Conservation (phyloP, 306 rosid species). For the Vigna reflexopilosa region DNA sequence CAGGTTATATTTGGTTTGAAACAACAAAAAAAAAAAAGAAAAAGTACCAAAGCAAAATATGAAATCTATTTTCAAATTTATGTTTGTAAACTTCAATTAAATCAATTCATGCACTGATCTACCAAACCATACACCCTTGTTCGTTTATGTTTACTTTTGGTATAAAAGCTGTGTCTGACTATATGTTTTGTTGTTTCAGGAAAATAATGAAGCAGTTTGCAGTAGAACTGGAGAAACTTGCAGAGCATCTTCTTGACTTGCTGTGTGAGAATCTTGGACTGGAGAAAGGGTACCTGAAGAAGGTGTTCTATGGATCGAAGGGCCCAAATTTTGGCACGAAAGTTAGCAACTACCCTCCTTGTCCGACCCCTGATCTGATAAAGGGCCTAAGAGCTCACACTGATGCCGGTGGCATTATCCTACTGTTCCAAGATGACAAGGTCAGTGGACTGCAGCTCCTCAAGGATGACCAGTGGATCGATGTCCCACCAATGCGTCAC, state of each 20-base stretch:
- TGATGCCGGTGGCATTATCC: conserved; percentile 95
- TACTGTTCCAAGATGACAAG: conserved; percentile 94
- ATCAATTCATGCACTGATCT: not conserved
- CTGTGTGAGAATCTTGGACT: conserved; percentile 91
- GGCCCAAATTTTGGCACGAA: conserved; percentile 95
- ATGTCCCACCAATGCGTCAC: conserved; percentile 96
- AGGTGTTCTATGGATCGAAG: conserved; percentile 75
- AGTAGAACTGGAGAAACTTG: conserved; percentile 69
- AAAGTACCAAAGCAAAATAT: not conserved
- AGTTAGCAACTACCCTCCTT: conserved; percentile 94
- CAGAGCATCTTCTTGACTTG: conserved; percentile 79
- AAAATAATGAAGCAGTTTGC: conserved; percentile 81
- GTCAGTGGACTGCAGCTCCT: conserved; percentile 98
- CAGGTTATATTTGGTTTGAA: not conserved
- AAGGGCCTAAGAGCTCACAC: conserved; percentile 97
- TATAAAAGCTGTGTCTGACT: not conserved
- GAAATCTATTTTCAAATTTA: not conserved
- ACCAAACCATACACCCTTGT: not conserved
- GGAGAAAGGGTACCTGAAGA: conserved; percentile 86
- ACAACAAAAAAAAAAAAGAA: not conserved
- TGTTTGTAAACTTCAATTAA: not conserved
- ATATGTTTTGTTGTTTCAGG: conserved; percentile 46
- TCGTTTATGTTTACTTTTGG: not conserved
- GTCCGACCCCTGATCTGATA: conserved; percentile 92
- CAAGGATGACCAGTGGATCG: conserved; percentile 84